These are phyloP conservation scores for Seiridium cupressi DNA, from an alignment of 2,329 filamentous ascomycete genomes.

Conservation along the genomic window DNA sequence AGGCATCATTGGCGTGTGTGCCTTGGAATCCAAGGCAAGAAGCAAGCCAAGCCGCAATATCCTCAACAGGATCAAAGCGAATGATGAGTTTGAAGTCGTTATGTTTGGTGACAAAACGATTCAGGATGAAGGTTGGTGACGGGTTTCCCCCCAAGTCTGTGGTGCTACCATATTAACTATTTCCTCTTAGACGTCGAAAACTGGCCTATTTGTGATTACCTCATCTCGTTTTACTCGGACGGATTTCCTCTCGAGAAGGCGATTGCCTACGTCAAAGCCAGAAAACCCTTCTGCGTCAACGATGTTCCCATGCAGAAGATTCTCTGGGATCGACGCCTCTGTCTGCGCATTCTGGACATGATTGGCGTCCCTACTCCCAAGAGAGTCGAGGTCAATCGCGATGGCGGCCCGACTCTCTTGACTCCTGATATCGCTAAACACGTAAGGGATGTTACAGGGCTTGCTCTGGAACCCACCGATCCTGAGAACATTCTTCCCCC, in stretches of 20 bases:
- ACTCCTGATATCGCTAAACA: conserved; percentile 78
- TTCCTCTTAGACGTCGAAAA: conserved; percentile 35
- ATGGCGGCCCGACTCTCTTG: conserved; percentile 80
- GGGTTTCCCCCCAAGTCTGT: background rate
- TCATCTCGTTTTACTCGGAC: conserved; percentile 98
- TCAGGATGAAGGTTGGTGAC: conserved; percentile 72
- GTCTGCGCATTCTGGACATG: conserved; percentile 81
- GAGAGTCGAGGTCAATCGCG: conserved; percentile 85
- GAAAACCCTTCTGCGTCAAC: conserved; percentile 96
- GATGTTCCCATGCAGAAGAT: conserved; percentile 97
- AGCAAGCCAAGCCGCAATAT: conserved; percentile 98
- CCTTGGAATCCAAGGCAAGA: conserved; percentile 89
- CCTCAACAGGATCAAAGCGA: conserved; percentile 84
- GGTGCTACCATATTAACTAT: conserved; percentile 20
- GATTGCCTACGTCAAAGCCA: conserved; percentile 88
- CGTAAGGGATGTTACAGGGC: conserved; percentile 76
- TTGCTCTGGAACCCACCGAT: conserved; percentile 69
- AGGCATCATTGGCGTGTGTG: conserved; percentile 86
- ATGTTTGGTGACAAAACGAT: conserved; percentile 99
- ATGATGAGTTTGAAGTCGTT: conserved; percentile 91
- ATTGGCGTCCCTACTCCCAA: conserved; percentile 87
- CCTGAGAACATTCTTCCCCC: conserved; percentile 56
- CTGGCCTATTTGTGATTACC: conserved; percentile 65
- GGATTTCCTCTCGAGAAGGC: conserved; percentile 97
- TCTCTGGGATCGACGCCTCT: conserved; percentile 91